phyloP scores from a whole-genome alignment of 805 yeast genomes.

The Sungouiella thailandica region DNA sequence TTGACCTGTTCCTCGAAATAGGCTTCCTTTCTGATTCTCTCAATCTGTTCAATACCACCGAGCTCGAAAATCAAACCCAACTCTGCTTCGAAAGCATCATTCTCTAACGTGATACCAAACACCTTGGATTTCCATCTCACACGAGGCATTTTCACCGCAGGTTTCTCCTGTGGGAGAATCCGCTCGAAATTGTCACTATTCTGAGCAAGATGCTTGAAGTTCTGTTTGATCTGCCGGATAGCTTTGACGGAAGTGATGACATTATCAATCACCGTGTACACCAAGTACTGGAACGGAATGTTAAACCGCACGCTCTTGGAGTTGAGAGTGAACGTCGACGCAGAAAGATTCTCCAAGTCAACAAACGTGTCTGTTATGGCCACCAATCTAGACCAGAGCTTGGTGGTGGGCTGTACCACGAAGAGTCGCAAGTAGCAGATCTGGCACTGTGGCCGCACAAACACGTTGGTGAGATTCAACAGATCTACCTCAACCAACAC shows the following conservation, averaged over 20 bases:
- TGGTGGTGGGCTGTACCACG: constrained; percentile 46
- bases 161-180: constrained; percentile 33
- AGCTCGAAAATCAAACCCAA: constrained; percentile 59
- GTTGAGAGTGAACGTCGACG: constrained; percentile 5
- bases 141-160: constrained; percentile 47
- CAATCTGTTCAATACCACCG: constrained; percentile 62
- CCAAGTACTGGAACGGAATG: constrained; percentile 70
- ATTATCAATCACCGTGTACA: constrained; percentile 78
- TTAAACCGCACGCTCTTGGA: constrained; percentile 43
- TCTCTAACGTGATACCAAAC: constrained; percentile 66
- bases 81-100: constrained; percentile 85
- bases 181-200: constrained; percentile 24
- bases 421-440: constrained; percentile 41
- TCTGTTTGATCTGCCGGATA: constrained; percentile 51
- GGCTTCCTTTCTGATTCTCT: constrained; percentile 47
- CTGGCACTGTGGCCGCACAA: constrained; percentile 23
- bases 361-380: constrained; percentile 28
- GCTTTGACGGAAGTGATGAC: constrained; percentile 64
- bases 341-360: constrained; percentile 12
- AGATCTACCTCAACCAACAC: constrained; percentile 42
- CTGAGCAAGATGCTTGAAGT: constrained; percentile 33
- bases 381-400: constrained; percentile 35
- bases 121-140: constrained; percentile 51
- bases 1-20: constrained; percentile 29
- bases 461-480: constrained; percentile 20